Evolutionary conservation across 2,329 filamentous ascomycete genomes (phyloP).

Genomic region (Xylaria sp.): DNA sequence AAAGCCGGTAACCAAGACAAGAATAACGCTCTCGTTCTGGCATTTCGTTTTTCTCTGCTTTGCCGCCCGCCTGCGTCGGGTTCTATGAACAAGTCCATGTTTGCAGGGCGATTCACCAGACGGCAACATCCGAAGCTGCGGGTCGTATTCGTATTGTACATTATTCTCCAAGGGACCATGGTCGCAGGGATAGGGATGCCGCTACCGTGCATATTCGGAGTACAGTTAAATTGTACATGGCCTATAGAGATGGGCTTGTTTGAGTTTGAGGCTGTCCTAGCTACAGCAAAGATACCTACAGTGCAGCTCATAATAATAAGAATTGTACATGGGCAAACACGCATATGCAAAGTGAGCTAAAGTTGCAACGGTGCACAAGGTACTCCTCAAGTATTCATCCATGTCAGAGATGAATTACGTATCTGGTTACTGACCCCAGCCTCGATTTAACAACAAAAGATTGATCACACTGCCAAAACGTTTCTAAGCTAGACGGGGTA

Average conservation of each 20-base stretch:
- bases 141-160: slow-evolving; percentile 24
- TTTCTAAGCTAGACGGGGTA: neutral
- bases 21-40: slow-evolving; percentile 11
- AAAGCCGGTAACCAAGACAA: slow-evolving; percentile 51
- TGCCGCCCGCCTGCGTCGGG: slow-evolving; percentile 2
- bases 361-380: neutral
- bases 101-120: slow-evolving; percentile 2
- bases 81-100: slow-evolving; percentile 5
- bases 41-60: slow-evolving; percentile 16
- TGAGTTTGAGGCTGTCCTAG: slow-evolving; percentile 14
- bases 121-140: slow-evolving; percentile 3
- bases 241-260: slow-evolving; percentile 5
- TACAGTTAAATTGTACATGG: slow-evolving; percentile 24
- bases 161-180: slow-evolving; percentile 19
- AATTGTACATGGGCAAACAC: neutral
- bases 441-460: neutral
- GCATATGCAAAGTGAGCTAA: slow-evolving; percentile 10
- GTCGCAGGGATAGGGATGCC: slow-evolving; percentile 26
- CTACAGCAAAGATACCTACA: slow-evolving; percentile 10
- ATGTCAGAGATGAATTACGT: neutral
- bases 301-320: slow-evolving; percentile 30
- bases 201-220: slow-evolving; percentile 28
- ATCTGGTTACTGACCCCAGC: neutral
- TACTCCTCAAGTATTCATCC: neutral
- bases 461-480: neutral